Evolutionary conservation across 768 basidiomycete species (phyloP).

Genomic region (Hericium rajendrae): DNA sequence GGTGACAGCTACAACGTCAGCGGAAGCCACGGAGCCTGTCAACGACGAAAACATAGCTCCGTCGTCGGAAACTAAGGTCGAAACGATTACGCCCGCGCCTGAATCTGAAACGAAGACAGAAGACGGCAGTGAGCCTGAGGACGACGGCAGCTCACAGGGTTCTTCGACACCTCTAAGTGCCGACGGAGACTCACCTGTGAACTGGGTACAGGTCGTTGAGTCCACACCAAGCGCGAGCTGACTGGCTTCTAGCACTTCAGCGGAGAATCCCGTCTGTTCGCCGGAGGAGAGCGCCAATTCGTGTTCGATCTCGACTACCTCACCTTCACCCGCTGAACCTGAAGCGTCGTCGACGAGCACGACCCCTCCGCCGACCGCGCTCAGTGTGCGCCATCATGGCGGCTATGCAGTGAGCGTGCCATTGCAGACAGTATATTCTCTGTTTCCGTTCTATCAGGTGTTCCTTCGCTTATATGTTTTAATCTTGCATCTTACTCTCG

Average conservation of each 20-base stretch:
- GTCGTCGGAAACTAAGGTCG: slow-evolving; percentile 13
- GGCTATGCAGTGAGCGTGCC: background rate
- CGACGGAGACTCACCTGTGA: background rate
- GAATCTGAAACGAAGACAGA: slow-evolving; percentile 20
- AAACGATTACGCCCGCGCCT: slow-evolving; percentile 14
- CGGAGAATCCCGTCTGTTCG: no score
- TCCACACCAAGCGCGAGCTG: background rate
- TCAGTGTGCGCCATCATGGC: background rate
- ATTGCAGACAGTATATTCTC: background rate
- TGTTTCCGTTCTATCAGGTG: background rate
- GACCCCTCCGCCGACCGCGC: background rate
- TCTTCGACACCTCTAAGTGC: background rate
- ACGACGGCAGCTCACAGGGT: background rate
- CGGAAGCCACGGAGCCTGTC: slow-evolving; percentile 8
- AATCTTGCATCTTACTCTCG: background rate
- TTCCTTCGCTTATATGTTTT: background rate
- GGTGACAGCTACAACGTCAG: background rate
- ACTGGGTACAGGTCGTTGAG: background rate
- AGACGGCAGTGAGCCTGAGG: background rate
- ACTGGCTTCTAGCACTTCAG: background rate
- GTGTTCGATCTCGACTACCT: background rate
- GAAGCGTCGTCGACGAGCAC: background rate
- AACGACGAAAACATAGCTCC: slow-evolving; percentile 17
- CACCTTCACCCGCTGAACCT: background rate
- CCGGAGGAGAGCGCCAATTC: no score